Evolutionary conservation across 805 yeast genomes (phyloP).

Genomic region (Barnettozyma vustinii): DNA sequence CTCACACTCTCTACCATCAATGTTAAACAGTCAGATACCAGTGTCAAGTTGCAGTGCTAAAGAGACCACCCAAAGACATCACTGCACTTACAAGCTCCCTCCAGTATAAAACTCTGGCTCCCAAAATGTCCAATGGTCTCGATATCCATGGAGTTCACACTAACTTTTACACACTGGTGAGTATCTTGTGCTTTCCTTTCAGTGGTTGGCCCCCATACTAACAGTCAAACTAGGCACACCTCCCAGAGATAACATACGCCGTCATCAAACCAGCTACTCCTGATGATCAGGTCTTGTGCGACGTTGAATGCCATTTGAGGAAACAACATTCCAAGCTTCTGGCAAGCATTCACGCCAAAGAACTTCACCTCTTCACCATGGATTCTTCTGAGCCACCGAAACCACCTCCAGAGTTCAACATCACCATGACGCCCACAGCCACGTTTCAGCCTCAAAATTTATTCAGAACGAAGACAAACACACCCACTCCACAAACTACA

Average conservation of each 20-base stretch:
- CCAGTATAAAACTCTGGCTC: not conserved
- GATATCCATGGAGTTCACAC: constrained; percentile 17
- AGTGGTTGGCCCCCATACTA: not conserved
- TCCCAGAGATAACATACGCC: constrained; percentile 17
- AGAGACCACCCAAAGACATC: not conserved
- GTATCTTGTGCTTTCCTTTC: constrained; percentile 4
- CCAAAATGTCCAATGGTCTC: constrained; percentile 5
- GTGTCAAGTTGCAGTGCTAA: not conserved
- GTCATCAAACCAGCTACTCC: constrained; percentile 11
- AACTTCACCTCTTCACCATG: constrained; percentile 40
- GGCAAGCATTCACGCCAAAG: constrained; percentile 35
- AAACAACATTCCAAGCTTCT: constrained; percentile 30
- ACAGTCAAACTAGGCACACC: constrained; percentile 2
- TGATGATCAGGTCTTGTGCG: constrained; percentile 37
- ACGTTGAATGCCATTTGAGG: constrained; percentile 35
- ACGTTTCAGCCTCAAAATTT: constrained; percentile 17
- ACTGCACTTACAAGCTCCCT: not conserved
- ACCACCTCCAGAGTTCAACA: constrained; percentile 24
- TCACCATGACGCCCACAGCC: constrained; percentile 13
- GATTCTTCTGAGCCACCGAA: constrained; percentile 29
- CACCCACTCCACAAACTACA: constrained; percentile 28
- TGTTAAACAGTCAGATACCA: not conserved
- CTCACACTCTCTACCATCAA: not conserved
- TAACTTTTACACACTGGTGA: constrained; percentile 21
- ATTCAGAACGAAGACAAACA: constrained; percentile 12